Evolutionary conservation across 2,329 filamentous ascomycete genomes (phyloP).

Genomic region (Penicillium sp.): DNA sequence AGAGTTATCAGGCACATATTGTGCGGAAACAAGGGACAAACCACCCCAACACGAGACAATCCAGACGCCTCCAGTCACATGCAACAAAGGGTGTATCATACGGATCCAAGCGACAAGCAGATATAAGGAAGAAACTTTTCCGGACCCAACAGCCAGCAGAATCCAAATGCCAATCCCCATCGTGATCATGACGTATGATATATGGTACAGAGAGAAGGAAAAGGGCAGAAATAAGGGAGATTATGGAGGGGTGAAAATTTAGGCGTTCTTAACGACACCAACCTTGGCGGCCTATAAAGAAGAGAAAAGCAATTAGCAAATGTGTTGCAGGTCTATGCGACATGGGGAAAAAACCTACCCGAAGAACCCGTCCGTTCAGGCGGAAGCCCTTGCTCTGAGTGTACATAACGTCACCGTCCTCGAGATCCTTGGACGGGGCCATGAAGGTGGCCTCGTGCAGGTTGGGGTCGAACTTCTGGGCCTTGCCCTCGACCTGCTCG

Average conservation of each 20-base stretch:
- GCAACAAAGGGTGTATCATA: slow-evolving; percentile 35
- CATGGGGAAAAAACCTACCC: slow-evolving; percentile 47
- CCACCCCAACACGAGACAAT: slow-evolving; percentile 27
- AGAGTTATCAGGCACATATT: slow-evolving; percentile 27
- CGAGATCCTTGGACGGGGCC: slow-evolving; percentile 80
- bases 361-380: slow-evolving; percentile 83
- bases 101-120: slow-evolving; percentile 32
- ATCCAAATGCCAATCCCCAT: slow-evolving; percentile 24
- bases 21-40: slow-evolving; percentile 21
- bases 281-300: slow-evolving; percentile 74
- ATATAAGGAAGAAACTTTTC: slow-evolving; percentile 23
- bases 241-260: slow-evolving; percentile 19
- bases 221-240: slow-evolving; percentile 8
- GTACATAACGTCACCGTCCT: slow-evolving; percentile 85
- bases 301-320: slow-evolving; percentile 5
- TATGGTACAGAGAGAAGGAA: slow-evolving; percentile 34
- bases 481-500: slow-evolving; percentile 48
- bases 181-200: slow-evolving; percentile 32
- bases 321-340: not conserved
- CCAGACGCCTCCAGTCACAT: slow-evolving; percentile 31
- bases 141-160: slow-evolving; percentile 22
- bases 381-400: slow-evolving; percentile 95
- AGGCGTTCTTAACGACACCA: slow-evolving; percentile 83
- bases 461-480: slow-evolving; percentile 93
- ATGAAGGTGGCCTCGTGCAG: slow-evolving; percentile 96